These are phyloP conservation scores for Monosporozyma yasuniensis DNA, from an alignment of 805 yeast species.

Conservation along the genomic window DNA sequence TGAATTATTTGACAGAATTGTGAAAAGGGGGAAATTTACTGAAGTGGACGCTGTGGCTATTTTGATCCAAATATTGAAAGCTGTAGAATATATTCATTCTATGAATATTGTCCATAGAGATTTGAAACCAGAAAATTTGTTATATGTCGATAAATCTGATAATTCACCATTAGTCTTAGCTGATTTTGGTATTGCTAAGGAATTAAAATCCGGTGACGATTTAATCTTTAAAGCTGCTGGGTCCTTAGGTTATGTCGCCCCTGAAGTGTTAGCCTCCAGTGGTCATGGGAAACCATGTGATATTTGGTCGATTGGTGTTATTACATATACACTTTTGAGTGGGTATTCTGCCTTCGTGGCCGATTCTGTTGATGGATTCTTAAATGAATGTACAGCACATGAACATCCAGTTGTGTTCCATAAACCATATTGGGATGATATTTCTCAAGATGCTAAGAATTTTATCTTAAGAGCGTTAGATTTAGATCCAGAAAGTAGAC, in stretches of 20 bases:
- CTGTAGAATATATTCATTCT: constrained; percentile 68
- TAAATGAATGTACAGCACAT: constrained; percentile 64
- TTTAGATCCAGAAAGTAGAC: constrained; percentile 56
- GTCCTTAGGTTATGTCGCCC: constrained; percentile 94
- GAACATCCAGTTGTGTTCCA: constrained; percentile 74
- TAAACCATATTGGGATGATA: constrained; percentile 73
- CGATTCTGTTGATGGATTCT: constrained; percentile 70
- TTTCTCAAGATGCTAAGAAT: constrained; percentile 70
- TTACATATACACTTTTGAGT: constrained; percentile 78
- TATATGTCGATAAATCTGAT: constrained; percentile 49
- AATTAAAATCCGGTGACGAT: constrained; percentile 51
- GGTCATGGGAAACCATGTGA: constrained; percentile 97
- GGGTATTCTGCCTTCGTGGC: constrained; percentile 91
- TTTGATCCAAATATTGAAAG: constrained; percentile 64
- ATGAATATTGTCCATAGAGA: constrained; percentile 85
- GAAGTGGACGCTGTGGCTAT: constrained; percentile 80
- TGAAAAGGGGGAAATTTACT: constrained; percentile 72
- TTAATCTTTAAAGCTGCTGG: constrained; percentile 71
- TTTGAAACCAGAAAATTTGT: constrained; percentile 85
- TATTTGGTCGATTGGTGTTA: constrained; percentile 91
- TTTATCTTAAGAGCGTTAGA: constrained; percentile 67
- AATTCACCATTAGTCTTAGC: constrained; percentile 76
- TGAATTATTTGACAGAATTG: constrained; percentile 82
- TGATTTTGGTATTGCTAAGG: constrained; percentile 92
- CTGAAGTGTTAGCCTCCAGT: constrained; percentile 70